phyloP scores from a whole-genome alignment of 768 basidiomycete species.

The Termitomyces sp. region DNA sequence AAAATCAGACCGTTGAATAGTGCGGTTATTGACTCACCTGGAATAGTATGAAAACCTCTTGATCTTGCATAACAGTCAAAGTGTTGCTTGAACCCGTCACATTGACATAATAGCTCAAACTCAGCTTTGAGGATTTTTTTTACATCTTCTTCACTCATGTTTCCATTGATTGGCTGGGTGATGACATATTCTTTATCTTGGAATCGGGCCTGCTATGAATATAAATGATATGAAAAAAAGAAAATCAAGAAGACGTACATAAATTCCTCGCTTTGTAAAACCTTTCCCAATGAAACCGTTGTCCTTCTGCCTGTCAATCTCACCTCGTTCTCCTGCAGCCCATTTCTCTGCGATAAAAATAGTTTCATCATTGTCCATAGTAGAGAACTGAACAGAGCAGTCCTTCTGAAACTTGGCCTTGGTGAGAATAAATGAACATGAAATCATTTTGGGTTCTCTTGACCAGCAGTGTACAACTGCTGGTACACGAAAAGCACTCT shows the following conservation, averaged over 20 bases:
- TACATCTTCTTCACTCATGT: neutral
- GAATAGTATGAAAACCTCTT: too few relatives aligned
- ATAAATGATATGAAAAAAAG: neutral
- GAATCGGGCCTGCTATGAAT: neutral
- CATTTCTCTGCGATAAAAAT: neutral
- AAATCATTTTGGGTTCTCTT: neutral
- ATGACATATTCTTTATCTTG: constrained; percentile 15
- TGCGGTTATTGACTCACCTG: too few relatives aligned
- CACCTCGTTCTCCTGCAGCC: neutral
- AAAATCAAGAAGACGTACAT: constrained; percentile 10
- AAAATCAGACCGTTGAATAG: too few relatives aligned
- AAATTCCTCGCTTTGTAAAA: constrained; percentile 16
- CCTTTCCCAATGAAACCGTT: constrained; percentile 18
- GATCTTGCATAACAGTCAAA: neutral
- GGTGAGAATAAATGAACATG: neutral
- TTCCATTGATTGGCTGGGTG: neutral
- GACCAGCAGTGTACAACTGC: too few relatives aligned
- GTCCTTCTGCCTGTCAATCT: neutral
- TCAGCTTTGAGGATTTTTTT: neutral
- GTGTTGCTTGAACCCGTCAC: constrained; percentile 9
- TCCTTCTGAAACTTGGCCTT: neutral
- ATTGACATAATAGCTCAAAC: neutral
- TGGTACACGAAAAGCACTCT: too few relatives aligned
- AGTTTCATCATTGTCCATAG: too few relatives aligned
- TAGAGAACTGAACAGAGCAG: too few relatives aligned